Conservation (phyloP, 2,329 filamentous ascomycete genomes). For the Thermomyces lanuginosus region DNA sequence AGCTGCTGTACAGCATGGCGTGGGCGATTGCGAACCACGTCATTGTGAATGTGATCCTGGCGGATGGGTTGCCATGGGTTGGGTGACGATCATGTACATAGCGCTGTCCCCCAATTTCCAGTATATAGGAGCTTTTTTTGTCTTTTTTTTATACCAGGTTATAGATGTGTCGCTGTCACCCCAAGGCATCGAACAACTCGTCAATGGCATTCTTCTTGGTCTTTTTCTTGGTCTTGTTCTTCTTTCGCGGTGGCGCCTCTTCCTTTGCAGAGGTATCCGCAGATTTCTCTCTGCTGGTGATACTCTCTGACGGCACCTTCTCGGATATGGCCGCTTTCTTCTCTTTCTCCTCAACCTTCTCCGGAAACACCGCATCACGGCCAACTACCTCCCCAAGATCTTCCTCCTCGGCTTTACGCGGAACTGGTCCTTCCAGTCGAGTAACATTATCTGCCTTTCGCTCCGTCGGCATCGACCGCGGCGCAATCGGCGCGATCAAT, state of each 20-base stretch:
- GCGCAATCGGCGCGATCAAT: too few relatives aligned
- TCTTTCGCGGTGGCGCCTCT: constrained; percentile 6
- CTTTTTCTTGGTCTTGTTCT: constrained; percentile 31
- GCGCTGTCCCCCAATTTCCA: neutral
- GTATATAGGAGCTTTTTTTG: neutral
- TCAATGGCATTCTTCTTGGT: constrained; percentile 52
- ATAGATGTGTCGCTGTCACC: constrained; percentile 10
- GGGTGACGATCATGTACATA: too few relatives aligned
- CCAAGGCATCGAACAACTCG: constrained; percentile 49
- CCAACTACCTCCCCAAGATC: neutral
- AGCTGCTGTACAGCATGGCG: constrained; percentile 80
- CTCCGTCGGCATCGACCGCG: too few relatives aligned
- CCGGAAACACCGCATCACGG: too few relatives aligned
- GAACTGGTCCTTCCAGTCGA: too few relatives aligned
- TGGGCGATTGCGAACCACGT: constrained; percentile 78
- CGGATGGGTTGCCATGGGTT: constrained; percentile 39
- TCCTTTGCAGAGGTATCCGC: constrained; percentile 7
- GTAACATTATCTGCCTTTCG: too few relatives aligned
- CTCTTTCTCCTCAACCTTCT: too few relatives aligned
- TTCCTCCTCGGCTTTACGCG: neutral
- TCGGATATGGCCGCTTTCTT: too few relatives aligned
- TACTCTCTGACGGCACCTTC: too few relatives aligned
- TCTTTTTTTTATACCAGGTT: constrained; percentile 1
- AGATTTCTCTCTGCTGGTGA: constrained; percentile 3
- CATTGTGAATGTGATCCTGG: constrained; percentile 50